Percentiles rank a stretch among this genome's conserved stretches.
Evolutionary conservation across 2,329 filamentous ascomycete genomes (phyloP).

Genomic region (Penicillium sp.): DNA sequence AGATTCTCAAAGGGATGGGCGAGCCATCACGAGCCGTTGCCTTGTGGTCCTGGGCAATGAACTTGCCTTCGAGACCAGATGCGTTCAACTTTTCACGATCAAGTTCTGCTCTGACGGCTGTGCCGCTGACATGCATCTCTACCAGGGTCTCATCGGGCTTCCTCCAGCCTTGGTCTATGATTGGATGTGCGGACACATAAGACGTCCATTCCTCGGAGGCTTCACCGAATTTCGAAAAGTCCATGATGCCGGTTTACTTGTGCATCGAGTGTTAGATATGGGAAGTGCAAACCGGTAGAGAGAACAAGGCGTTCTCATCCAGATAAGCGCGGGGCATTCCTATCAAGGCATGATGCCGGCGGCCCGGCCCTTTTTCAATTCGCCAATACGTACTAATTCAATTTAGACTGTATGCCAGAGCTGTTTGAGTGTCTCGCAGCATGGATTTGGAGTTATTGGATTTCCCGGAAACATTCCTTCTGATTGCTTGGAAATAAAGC

Average conservation of each 20-base stretch:
- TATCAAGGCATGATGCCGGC: no score
- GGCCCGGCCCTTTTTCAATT: no score
- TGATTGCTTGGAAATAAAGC: no score
- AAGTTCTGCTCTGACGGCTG: not conserved
- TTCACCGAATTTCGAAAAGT: slow-evolving; percentile 2
- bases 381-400: no score
- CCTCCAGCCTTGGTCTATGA: not conserved
- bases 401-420: no score
- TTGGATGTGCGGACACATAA: slow-evolving; percentile 3
- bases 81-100: not conserved
- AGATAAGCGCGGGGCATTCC: not conserved
- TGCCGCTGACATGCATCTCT: not conserved
- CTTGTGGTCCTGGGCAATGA: not conserved
- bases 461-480: no score
- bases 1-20: not conserved
- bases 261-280: not conserved
- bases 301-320: no score
- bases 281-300: not conserved
- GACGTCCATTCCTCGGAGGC: slow-evolving; percentile 1
- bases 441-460: no score
- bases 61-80: not conserved
- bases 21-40: not conserved
- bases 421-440: no score
- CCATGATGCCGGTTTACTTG: not conserved
- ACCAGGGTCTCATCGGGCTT: not conserved